These are phyloP conservation scores for Aspergillus versicolor DNA, from an alignment of 2,329 filamentous ascomycete genomes.

Conservation along the genomic window DNA sequence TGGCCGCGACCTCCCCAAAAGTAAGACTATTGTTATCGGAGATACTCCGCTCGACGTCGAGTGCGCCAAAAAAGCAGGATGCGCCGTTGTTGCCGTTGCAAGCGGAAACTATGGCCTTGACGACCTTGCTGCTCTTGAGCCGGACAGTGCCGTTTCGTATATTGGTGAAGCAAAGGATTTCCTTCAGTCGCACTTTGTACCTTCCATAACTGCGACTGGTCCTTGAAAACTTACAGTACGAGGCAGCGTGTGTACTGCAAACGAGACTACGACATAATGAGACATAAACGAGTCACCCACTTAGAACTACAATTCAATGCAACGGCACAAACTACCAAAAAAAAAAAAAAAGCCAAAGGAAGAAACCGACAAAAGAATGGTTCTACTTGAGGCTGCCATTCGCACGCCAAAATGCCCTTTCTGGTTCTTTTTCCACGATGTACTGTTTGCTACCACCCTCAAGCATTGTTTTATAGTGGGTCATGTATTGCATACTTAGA, in stretches of 20 bases:
- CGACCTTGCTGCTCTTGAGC: slow-evolving; percentile 11
- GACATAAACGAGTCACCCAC: too few species aligned
- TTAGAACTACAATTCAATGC: background rate
- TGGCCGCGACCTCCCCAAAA: slow-evolving; percentile 1
- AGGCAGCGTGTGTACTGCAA: background rate
- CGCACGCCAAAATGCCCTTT: too few species aligned
- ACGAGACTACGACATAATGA: background rate
- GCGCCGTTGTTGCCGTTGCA: slow-evolving; percentile 15
- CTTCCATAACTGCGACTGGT: background rate
- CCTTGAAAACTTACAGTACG: background rate
- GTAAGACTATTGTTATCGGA: slow-evolving; percentile 15
- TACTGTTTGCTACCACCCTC: too few species aligned
- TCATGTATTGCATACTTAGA: too few species aligned
- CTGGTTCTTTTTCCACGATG: too few species aligned
- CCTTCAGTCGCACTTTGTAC: slow-evolving; percentile 1
- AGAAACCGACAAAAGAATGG: background rate
- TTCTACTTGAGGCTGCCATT: too few species aligned
- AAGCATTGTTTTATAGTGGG: too few species aligned
- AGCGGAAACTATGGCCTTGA: slow-evolving; percentile 16
- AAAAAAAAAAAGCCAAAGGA: background rate
- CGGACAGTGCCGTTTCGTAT: slow-evolving; percentile 7
- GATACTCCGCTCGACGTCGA: slow-evolving; percentile 16
- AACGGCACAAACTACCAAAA: background rate
- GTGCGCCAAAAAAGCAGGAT: slow-evolving; percentile 15
- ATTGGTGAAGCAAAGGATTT: slow-evolving; percentile 7